phyloP scores from a whole-genome alignment of 352 stramenopile species.

The Blastocystis sp. region DNA sequence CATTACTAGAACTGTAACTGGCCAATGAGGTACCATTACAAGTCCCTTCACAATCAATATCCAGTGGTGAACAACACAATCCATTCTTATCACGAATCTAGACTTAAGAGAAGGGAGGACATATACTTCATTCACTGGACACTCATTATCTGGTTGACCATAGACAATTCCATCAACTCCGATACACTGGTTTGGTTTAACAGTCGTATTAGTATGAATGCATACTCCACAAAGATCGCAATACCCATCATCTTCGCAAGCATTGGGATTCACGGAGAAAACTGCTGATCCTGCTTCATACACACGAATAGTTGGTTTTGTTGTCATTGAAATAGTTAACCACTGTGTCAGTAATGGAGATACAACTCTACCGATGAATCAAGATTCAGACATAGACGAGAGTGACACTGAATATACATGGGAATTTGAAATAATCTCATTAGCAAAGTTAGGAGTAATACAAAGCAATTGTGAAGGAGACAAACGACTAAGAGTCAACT shows the following conservation, averaged over 20 bases:
- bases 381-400: background rate
- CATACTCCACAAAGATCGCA: constrained; percentile 22
- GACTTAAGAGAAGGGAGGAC: background rate
- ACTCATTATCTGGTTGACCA: background rate
- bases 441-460: background rate
- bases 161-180: constrained; percentile 9
- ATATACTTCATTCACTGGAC: background rate
- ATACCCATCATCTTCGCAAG: background rate
- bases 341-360: background rate
- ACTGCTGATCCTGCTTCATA: background rate
- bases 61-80: background rate
- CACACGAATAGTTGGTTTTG: background rate
- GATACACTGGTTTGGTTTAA: background rate
- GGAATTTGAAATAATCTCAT: background rate
- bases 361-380: background rate
- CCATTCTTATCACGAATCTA: background rate
- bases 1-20: no score
- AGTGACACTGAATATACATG: background rate
- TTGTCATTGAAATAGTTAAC: background rate
- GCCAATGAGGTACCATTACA: background rate
- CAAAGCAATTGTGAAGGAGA: background rate
- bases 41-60: background rate
- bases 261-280: background rate
- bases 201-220: background rate
- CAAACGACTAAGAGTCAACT: background rate